Evolutionary conservation across 208 protist species (phyloP).

Genomic region (Leishmania tarentolae): DNA sequence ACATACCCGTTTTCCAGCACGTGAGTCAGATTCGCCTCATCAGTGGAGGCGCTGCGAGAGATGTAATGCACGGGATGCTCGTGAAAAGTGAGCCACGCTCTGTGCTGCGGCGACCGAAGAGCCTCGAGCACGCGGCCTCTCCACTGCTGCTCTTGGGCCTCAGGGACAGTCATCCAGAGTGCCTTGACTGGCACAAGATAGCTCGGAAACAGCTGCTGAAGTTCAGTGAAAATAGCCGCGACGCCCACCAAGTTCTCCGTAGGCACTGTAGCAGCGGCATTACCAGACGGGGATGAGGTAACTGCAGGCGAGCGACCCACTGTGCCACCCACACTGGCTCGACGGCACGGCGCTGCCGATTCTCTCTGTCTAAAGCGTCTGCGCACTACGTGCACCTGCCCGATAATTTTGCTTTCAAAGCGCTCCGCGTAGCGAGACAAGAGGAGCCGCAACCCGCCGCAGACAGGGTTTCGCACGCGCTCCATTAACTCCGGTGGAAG

Average conservation of each 20-base stretch:
- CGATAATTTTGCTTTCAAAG: slow-evolving; percentile 34
- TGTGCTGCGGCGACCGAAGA: slow-evolving; percentile 4
- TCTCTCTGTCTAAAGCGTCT: not conserved
- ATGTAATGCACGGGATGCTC: slow-evolving; percentile 18
- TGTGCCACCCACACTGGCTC: not conserved
- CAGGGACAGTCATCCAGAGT: slow-evolving; percentile 31
- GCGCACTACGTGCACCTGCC: slow-evolving; percentile 21
- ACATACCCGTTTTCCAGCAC: slow-evolving; percentile 32
- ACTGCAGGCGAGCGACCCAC: not conserved
- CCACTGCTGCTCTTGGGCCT: slow-evolving; percentile 12
- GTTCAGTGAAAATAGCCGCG: slow-evolving; percentile 7
- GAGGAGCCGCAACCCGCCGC: slow-evolving; percentile 15
- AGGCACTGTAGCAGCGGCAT: not conserved
- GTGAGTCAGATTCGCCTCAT: not conserved
- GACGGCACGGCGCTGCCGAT: not conserved
- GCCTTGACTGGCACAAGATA: slow-evolving; percentile 65
- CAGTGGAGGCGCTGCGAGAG: not conserved
- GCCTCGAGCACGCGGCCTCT: slow-evolving; percentile 11
- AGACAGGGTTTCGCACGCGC: slow-evolving; percentile 23
- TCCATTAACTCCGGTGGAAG: slow-evolving; percentile 60
- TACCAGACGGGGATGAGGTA: not conserved
- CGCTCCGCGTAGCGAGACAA: slow-evolving; percentile 19
- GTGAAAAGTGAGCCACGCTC: slow-evolving; percentile 7
- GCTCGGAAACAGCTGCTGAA: slow-evolving; percentile 46
- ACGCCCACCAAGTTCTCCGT: not conserved